phyloP scores from a whole-genome alignment of 2,329 filamentous ascomycete species.

The Sporothrix dimorphospora region DNA sequence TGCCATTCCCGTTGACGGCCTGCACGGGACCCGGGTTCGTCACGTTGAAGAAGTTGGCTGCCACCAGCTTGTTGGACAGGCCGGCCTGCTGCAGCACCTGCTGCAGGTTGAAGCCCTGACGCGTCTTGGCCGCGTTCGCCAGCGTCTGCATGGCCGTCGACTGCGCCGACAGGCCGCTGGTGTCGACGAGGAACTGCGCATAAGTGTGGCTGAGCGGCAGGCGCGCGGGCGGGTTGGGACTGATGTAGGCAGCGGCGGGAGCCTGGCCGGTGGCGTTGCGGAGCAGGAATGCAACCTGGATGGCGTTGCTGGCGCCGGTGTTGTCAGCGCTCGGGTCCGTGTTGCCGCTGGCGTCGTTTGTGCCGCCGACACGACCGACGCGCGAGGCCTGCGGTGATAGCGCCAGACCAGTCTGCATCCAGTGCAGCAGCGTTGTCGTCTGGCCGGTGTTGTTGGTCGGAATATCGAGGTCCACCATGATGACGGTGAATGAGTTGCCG shows the following conservation, averaged over 20 bases:
- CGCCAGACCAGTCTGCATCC: slow-evolving; percentile 48
- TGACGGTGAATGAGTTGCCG: slow-evolving; percentile 47
- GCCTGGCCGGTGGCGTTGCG: slow-evolving; percentile 39
- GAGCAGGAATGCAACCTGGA: slow-evolving; percentile 39
- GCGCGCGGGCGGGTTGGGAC: slow-evolving; percentile 45
- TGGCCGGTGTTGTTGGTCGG: slow-evolving; percentile 45
- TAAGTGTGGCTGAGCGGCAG: slow-evolving; percentile 47
- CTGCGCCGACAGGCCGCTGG: slow-evolving; percentile 38
- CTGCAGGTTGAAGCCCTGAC: slow-evolving; percentile 42
- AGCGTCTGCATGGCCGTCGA: slow-evolving; percentile 34
- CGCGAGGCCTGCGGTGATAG: slow-evolving; percentile 36
- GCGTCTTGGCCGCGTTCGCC: slow-evolving; percentile 38
- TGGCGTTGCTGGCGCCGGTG: background rate
- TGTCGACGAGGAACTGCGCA: slow-evolving; percentile 47
- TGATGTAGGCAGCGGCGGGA: slow-evolving; percentile 42
- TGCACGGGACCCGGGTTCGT: slow-evolving; percentile 42
- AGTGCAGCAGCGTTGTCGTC: slow-evolving; percentile 48
- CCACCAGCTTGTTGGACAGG: slow-evolving; percentile 41
- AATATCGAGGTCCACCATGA: slow-evolving; percentile 54
- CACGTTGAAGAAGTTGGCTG: slow-evolving; percentile 46
- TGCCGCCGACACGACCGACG: slow-evolving; percentile 32
- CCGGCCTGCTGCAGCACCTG: slow-evolving; percentile 40
- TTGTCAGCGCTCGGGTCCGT: slow-evolving; percentile 35
- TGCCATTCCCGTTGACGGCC: background rate
- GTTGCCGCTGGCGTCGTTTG: slow-evolving; percentile 21